A percentile compares a stretch with the other conserved stretches of the same genome.
Evolutionary conservation across 148 eudicot genomes (phyloP).

Genomic region (Linanthus parryae): DNA sequence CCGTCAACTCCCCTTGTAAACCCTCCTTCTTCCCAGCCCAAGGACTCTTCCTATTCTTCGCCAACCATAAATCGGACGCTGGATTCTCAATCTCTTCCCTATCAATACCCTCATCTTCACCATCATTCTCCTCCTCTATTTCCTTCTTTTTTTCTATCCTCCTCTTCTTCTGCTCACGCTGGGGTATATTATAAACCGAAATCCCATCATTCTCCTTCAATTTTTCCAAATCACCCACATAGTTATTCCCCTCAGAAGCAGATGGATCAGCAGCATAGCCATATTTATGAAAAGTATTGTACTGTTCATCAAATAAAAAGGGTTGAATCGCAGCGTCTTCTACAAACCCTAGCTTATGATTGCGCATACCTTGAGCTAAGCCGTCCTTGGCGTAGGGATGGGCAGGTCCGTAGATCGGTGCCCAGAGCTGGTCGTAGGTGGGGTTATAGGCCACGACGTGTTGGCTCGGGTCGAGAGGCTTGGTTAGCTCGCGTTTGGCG

Average conservation of each 20-base stretch:
- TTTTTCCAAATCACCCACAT: slow-evolving; percentile 52
- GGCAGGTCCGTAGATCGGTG: slow-evolving; percentile 83
- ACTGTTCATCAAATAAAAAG: slow-evolving; percentile 80
- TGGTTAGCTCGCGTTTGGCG: slow-evolving; percentile 20
- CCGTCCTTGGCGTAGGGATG: slow-evolving; percentile 96
- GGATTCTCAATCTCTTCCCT: slow-evolving; percentile 52
- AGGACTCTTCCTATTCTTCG: slow-evolving; percentile 68
- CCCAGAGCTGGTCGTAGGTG: slow-evolving; percentile 91
- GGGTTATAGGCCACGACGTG: slow-evolving; percentile 76
- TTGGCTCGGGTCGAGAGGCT: slow-evolving; percentile 76
- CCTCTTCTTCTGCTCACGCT: slow-evolving; percentile 65
- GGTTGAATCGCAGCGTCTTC: slow-evolving; percentile 69
- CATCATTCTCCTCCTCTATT: slow-evolving; percentile 8
- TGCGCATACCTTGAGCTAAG: slow-evolving; percentile 77
- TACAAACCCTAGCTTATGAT: slow-evolving; percentile 90
- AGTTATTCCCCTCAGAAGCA: slow-evolving; percentile 28
- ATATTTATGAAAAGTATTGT: slow-evolving; percentile 73
- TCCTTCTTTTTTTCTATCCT: slow-evolving; percentile 54
- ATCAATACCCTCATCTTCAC: slow-evolving; percentile 12
- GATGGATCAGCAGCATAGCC: slow-evolving; percentile 91
- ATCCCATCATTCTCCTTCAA: slow-evolving; percentile 35
- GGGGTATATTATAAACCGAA: slow-evolving; percentile 76
- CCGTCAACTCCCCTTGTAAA: slow-evolving; percentile 52
- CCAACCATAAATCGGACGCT: slow-evolving; percentile 64
- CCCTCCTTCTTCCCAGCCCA: slow-evolving; percentile 92